Evolutionary conservation across 768 basidiomycete species (phyloP), one percentile per base, ranked within the genome.

Genomic region (Pulveroboletus sp.): DNA sequence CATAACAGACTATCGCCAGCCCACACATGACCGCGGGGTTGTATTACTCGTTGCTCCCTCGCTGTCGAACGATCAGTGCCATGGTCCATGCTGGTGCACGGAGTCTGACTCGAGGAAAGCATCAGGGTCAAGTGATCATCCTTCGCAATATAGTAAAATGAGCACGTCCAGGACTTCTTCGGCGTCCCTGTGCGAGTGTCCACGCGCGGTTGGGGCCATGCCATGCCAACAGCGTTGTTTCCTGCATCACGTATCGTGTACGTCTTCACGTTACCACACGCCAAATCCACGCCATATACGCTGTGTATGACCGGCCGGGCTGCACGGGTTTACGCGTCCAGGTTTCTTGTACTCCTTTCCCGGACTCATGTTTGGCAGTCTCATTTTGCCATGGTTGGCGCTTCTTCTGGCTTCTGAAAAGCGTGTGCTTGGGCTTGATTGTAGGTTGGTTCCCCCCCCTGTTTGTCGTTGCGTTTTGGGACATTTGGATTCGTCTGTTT

Each of bases 61-160:
- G 24, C 8, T n/a, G 39, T 39, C 8, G 21, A 39, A 24, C 3
- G 30, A 31, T 11, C 11, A 12, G 11, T 14, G 11, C 32, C 32
- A 33, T 33, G 11, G 32, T 33, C 32, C 32, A 12, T 33, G 11
- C 21, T 21, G 21, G 21, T 21, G 21, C 32, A 33, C 32, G 12
- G 32, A 33, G 32, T 5, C 12, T 36, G 42, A 36, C 36, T 37
- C 52, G 53, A 54, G 41, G 53, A 47, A 54, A 51, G 35, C 36
- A 43, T 46, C 51, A 46, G 41, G 44, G 43, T 17, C 28, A 12
- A 37, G 10, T 31, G 40, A 42, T 42, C 26, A 46, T 37, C 48
- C 36, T 27, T 36, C 36, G 7, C 36, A 27, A 14, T 32, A 8
- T 30, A 14, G 11, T 43, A 12, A 31, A 4, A 43, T 43, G 43